Evolutionary conservation across 2,329 filamentous ascomycete species (phyloP).

Genomic region (Bipolaris gigantea): DNA sequence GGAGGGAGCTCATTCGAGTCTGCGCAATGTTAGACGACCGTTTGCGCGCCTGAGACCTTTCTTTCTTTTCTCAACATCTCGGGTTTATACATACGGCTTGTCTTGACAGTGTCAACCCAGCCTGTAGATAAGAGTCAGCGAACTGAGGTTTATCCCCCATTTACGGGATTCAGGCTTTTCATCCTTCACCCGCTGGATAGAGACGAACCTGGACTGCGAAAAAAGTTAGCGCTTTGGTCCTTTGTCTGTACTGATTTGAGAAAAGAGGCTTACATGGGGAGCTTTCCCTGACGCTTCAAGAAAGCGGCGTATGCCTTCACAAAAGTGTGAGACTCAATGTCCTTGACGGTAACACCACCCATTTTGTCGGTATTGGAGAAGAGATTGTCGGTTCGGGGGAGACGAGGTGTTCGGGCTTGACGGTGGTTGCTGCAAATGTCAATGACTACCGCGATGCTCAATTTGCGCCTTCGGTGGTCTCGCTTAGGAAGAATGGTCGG

Average conservation of each 20-base stretch:
- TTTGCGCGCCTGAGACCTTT: not conserved
- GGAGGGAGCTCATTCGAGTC: conserved; percentile 95
- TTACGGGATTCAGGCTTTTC: conserved; percentile 58
- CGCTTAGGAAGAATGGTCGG: conserved; percentile 28
- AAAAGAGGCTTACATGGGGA: conserved; percentile 62
- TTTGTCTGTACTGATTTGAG: not conserved
- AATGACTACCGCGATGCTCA: not conserved
- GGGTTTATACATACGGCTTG: conserved; percentile 56
- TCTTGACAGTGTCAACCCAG: conserved; percentile 99
- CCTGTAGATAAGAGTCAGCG: conserved; percentile 64
- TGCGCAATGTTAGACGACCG: conserved; percentile 23
- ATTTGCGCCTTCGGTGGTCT: conserved; percentile 20
- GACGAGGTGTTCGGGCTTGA: conserved; percentile 24
- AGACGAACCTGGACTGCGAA: conserved; percentile 67
- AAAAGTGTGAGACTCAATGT: conserved; percentile 90
- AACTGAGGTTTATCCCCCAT: conserved; percentile 52
- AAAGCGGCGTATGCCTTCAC: conserved; percentile 83
- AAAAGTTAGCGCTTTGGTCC: conserved; percentile 24
- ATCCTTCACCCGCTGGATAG: conserved; percentile 40
- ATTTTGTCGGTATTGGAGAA: conserved; percentile 66
- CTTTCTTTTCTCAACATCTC: not conserved
- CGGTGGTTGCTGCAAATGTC: conserved; percentile 24
- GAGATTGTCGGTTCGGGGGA: conserved; percentile 18
- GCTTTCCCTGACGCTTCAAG: conserved; percentile 93
- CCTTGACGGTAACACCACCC: conserved; percentile 80